Conservation (phyloP, 2,329 filamentous ascomycete species). For the Pyrenophora teres region DNA sequence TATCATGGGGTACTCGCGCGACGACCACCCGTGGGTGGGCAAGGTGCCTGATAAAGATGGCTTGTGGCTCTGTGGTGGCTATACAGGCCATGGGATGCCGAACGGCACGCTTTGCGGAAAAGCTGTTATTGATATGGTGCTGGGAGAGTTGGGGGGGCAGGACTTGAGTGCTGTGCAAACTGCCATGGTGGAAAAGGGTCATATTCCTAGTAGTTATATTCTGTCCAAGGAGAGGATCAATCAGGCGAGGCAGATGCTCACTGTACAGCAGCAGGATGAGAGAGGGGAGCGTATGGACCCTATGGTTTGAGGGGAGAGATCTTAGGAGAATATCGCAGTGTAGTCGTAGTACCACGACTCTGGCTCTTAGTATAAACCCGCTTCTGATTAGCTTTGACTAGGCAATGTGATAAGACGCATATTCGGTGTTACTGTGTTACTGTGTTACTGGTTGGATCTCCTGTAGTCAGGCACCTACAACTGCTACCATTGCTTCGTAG, state of each 20-base stretch:
- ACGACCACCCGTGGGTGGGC: conserved; percentile 73
- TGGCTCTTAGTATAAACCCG: too few species aligned
- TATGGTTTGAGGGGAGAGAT: conserved; percentile 19
- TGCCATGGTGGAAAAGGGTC: conserved; percentile 40
- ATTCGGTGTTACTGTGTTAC: too few species aligned
- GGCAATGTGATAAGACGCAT: too few species aligned
- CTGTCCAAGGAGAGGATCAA: conserved; percentile 45
- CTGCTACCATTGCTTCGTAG: too few species aligned
- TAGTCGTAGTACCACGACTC: too few species aligned
- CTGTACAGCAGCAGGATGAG: conserved; percentile 43
- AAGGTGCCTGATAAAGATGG: conserved; percentile 63
- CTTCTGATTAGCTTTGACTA: too few species aligned
- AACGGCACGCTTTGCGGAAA: conserved; percentile 70
- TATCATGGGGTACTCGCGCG: conserved; percentile 73
- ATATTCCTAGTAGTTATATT: conserved; percentile 46
- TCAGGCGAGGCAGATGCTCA: conserved; percentile 36
- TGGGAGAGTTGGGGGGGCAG: conserved; percentile 44
- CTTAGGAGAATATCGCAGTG: too few species aligned
- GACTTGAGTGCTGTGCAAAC: conserved; percentile 34
- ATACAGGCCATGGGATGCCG: conserved; percentile 78
- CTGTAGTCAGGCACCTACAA: too few species aligned
- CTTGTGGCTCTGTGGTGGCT: conserved; percentile 68
- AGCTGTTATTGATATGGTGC: conserved; percentile 65
- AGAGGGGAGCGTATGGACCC: conserved; percentile 34
- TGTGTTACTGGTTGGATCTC: too few species aligned